Evolutionary conservation across 441 rosid species (phyloP), one percentile per base, ranked within the genome.

Genomic region (Euphorbia celastroides): DNA sequence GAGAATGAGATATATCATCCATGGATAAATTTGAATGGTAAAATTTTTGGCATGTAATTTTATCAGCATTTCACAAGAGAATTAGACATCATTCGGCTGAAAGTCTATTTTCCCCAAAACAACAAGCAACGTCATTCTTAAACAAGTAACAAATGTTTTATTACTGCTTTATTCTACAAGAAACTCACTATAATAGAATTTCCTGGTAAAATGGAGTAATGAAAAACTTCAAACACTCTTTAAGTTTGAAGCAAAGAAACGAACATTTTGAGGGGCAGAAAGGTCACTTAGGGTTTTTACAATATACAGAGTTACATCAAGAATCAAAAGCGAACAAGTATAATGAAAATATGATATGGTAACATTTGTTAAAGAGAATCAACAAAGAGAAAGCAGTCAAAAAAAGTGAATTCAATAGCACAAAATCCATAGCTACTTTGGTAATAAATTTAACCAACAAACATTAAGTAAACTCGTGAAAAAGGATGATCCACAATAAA

Each of bases 391-490:
- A n/a, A n/a, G n/a, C n/a, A n/a, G n/a, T n/a, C n/a, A n/a, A n/a
- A n/a, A n/a, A n/a, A n/a, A n/a, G n/a, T n/a, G n/a, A n/a, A n/a
- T n/a, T n/a, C n/a, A n/a, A n/a, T n/a, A n/a, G n/a, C n/a, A n/a
- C n/a, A n/a, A n/a, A n/a, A n/a, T n/a, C n/a, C 23, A 48, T 0
- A 14, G 11, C 32, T 60, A 26, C 41, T 38, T 44, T 30, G 23
- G 30, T 55, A 65, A 52, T 54, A 46, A 38, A 42, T 28, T 34
- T 34, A 5, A 25, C 28, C 42, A 69, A 38, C 23, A 64, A 57
- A 60, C 51, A 69, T 31, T 76, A 69, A 68, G 20, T 62, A 51
- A 57, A 67, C 8, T 42, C 60, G 54, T n/a, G 14, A 64, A 26
- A 17, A 77, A 70, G 9, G 20, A 51, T 52, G 42, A 65, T 57